A percentile compares a stretch with the other conserved stretches of the same genome.
phyloP scores from a whole-genome alignment of 2,329 filamentous ascomycete species.

The Septoria linicola region DNA sequence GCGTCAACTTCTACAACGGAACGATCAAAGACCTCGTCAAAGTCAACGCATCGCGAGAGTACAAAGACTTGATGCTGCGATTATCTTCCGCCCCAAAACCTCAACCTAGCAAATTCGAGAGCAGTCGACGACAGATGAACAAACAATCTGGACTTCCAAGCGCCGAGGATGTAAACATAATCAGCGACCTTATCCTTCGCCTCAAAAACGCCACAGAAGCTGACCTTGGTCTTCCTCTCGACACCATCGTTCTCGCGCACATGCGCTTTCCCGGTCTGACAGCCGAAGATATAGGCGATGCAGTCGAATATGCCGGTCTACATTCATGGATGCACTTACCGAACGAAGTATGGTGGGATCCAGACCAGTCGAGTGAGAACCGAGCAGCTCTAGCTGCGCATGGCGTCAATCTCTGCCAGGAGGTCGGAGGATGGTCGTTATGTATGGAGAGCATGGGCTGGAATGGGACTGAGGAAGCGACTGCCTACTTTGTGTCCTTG shows the following conservation, averaged over 20 bases:
- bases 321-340: neutral
- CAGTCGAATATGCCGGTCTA: neutral
- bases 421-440: neutral
- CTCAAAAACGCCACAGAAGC: neutral
- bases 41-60: neutral
- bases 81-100: neutral
- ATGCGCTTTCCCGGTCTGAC: neutral
- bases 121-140: neutral
- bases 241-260: neutral
- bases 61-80: slow-evolving; percentile 1
- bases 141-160: neutral
- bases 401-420: slow-evolving; percentile 1
- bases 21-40: slow-evolving; percentile 1
- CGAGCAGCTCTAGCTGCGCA: slow-evolving; percentile 2
- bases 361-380: neutral
- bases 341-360: neutral
- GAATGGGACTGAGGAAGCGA: neutral
- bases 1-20: neutral
- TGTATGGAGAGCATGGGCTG: neutral
- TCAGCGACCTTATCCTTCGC: neutral
- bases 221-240: neutral
- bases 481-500: neutral
- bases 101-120: neutral
- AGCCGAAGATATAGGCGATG: neutral
- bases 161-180: neutral